Percentiles rank a stretch among this genome's conserved stretches.
Conservation (phyloP, 1,284 basidiomycete species). For the Melampsora occidentalis region DNA sequence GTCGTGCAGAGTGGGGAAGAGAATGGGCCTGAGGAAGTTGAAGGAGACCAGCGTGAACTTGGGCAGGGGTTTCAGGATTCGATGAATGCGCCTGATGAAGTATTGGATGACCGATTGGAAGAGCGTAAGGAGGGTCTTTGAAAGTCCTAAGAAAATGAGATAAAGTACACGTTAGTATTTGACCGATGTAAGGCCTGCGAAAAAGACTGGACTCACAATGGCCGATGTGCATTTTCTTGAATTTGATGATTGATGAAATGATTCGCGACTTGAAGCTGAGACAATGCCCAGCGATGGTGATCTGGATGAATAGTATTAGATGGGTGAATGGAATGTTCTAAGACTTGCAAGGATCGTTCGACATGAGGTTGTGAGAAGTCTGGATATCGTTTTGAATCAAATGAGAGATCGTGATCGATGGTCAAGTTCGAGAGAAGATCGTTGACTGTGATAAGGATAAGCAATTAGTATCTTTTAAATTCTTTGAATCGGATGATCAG, state of each 20-base stretch:
- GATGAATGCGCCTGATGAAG: not conserved
- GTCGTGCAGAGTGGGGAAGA: constrained; percentile 5
- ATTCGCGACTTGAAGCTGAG: not conserved
- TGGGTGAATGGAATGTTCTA: too few relatives aligned
- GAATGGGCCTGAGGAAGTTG: not conserved
- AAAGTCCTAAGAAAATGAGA: constrained; percentile 3
- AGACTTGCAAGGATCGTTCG: too few relatives aligned
- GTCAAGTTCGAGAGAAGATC: not conserved
- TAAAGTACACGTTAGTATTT: not conserved
- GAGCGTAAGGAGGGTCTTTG: constrained; percentile 28
- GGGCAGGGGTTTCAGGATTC: not conserved
- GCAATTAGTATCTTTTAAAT: not conserved
- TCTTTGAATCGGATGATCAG: not conserved
- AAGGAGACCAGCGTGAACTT: not conserved
- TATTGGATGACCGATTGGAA: not conserved
- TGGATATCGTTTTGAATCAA: not conserved
- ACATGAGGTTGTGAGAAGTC: not conserved
- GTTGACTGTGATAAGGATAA: not conserved
- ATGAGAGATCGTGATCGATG: not conserved
- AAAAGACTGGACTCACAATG: not conserved
- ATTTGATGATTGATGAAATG: constrained; percentile 1
- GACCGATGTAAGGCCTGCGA: not conserved
- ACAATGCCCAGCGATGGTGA: not conserved
- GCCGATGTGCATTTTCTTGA: not conserved
- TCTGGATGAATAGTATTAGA: too few relatives aligned